phyloP scores from a whole-genome alignment of 192 early-diverging fungal genomes.

The Podila epicladia region DNA sequence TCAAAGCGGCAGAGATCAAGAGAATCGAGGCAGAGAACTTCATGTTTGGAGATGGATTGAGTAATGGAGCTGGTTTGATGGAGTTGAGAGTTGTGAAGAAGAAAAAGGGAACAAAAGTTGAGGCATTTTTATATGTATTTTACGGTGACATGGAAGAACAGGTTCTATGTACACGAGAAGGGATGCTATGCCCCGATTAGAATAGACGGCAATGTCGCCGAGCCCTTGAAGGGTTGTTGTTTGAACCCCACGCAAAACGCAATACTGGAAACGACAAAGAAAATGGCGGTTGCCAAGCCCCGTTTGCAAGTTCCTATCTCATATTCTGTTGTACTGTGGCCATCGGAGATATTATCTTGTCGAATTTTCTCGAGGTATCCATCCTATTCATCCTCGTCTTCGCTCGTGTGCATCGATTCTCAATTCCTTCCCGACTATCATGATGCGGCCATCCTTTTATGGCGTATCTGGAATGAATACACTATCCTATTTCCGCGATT shows the following conservation, averaged over 20 bases:
- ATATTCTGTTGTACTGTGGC: too few relatives aligned
- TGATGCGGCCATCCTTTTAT: not conserved
- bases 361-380: too few relatives aligned
- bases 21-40: slow-evolving; percentile 13
- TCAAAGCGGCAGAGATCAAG: slow-evolving; percentile 21
- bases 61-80: not conserved
- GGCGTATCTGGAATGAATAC: not conserved
- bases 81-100: not conserved
- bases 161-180: not conserved
- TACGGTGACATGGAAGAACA: not conserved
- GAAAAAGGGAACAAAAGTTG: not conserved
- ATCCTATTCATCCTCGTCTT: too few relatives aligned
- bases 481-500: not conserved
- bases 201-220: too few relatives aligned
- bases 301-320: too few relatives aligned
- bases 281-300: too few relatives aligned
- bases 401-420: not conserved
- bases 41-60: slow-evolving; percentile 3
- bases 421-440: not conserved
- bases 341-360: too few relatives aligned
- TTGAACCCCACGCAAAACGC: too few relatives aligned
- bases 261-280: too few relatives aligned
- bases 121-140: not conserved
- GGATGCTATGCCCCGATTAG: not conserved
- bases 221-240: too few relatives aligned